Conservation (phyloP, 2,329 filamentous ascomycete genomes). For the Grosmannia serpens region DNA sequence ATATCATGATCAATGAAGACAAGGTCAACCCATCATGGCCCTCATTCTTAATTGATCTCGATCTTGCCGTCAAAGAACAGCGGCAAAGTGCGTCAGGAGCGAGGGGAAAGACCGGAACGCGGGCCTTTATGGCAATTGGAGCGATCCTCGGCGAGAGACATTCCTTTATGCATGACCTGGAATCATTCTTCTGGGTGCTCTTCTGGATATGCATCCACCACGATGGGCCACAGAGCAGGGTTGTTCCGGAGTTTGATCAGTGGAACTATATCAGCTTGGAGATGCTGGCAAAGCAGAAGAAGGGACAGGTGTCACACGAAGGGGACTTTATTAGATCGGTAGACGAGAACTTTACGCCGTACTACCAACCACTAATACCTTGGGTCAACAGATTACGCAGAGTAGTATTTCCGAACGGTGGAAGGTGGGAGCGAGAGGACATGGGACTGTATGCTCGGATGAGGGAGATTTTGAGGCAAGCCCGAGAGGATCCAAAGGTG, state of each 20-base stretch:
- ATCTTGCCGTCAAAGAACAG: slow-evolving; percentile 22
- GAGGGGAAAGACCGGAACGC: slow-evolving; percentile 29
- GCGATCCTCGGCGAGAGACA: slow-evolving; percentile 28
- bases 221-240: slow-evolving; percentile 15
- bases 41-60: slow-evolving; percentile 31
- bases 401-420: too few relatives aligned
- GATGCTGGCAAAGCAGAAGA: too few relatives aligned
- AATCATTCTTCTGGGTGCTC: slow-evolving; percentile 36
- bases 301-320: too few relatives aligned
- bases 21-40: slow-evolving; percentile 22
- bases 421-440: too few relatives aligned
- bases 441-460: too few relatives aligned
- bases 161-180: slow-evolving; percentile 34
- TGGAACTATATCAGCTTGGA: slow-evolving; percentile 24
- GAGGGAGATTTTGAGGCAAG: too few relatives aligned
- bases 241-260: slow-evolving; percentile 18
- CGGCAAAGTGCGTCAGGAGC: slow-evolving; percentile 24
- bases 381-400: too few relatives aligned
- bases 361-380: neutral
- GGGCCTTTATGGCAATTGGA: slow-evolving; percentile 34
- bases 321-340: too few relatives aligned
- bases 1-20: slow-evolving; percentile 35
- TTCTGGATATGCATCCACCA: slow-evolving; percentile 35
- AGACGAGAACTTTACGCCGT: too few relatives aligned
- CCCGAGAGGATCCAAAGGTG: too few relatives aligned